Evolutionary conservation across 2,329 filamentous ascomycete species (phyloP).

Genomic region (Cercospora janseana): DNA sequence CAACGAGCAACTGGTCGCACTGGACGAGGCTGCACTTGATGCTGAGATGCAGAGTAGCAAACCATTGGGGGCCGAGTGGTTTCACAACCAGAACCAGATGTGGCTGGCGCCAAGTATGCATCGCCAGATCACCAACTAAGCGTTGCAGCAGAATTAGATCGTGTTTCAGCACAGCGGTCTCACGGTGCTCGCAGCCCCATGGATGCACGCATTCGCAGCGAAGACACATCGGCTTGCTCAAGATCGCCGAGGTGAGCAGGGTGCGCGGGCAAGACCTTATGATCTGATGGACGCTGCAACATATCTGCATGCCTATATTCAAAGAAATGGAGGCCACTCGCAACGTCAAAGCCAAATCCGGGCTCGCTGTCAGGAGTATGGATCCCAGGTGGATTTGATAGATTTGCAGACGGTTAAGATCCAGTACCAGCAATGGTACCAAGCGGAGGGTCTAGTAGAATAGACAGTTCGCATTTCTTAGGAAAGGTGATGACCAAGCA

Average conservation of each 20-base stretch:
- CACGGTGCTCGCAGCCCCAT: slow-evolving; percentile 12
- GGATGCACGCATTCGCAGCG: slow-evolving; percentile 8
- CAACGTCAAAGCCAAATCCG: not conserved
- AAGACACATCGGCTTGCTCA: slow-evolving; percentile 6
- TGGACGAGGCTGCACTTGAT: slow-evolving; percentile 4
- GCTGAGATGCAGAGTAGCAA: slow-evolving; percentile 3
- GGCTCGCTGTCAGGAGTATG: not conserved
- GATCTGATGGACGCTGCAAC: not conserved
- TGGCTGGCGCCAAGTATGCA: not conserved
- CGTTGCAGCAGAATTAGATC: slow-evolving; percentile 8
- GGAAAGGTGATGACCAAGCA: not conserved
- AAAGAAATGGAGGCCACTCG: not conserved
- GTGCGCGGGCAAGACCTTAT: not conserved
- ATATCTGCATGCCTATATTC: not conserved
- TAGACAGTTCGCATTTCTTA: not conserved
- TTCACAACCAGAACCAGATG: slow-evolving; percentile 11
- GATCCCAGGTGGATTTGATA: not conserved
- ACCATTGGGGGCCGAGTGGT: slow-evolving; percentile 10
- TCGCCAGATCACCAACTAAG: slow-evolving; percentile 9
- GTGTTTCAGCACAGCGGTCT: slow-evolving; percentile 6
- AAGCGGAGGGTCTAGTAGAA: not conserved
- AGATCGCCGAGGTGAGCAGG: not conserved
- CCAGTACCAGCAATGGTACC: not conserved
- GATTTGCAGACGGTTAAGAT: not conserved
- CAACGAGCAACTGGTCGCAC: not conserved